A percentile compares a stretch with the other conserved stretches of the same genome.
Evolutionary conservation across 2,329 filamentous ascomycete genomes (phyloP).

Genomic region (Paraphaeosphaeria minitans): DNA sequence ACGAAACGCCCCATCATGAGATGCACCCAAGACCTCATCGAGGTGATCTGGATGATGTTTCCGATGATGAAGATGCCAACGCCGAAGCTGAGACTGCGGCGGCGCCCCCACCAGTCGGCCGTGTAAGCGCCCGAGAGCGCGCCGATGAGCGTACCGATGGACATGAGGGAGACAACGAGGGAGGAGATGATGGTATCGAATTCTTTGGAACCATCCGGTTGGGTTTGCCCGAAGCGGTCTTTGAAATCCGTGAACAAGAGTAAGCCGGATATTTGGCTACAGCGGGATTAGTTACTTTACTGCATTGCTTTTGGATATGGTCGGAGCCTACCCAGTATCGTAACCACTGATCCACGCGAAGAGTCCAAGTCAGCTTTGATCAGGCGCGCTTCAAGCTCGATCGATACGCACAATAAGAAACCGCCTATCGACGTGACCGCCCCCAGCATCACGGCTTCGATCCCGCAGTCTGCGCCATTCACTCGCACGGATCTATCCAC

Average conservation of each 20-base stretch:
- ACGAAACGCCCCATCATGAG: slow-evolving; percentile 55
- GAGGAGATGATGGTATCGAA: slow-evolving; percentile 54
- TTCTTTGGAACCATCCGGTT: slow-evolving; percentile 46
- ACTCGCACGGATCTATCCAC: slow-evolving; percentile 30
- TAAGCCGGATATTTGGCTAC: slow-evolving; percentile 43
- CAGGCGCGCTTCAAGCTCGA: not conserved
- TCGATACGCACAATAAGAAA: slow-evolving; percentile 56
- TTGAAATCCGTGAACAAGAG: slow-evolving; percentile 57
- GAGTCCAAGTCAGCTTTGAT: too few relatives aligned
- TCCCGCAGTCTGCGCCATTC: slow-evolving; percentile 40
- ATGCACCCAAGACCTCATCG: slow-evolving; percentile 49
- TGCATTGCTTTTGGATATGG: too few relatives aligned
- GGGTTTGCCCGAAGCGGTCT: slow-evolving; percentile 59
- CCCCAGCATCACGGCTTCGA: slow-evolving; percentile 58
- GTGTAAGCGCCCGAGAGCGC: slow-evolving; percentile 53
- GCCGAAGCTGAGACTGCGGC: slow-evolving; percentile 55
- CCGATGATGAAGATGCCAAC: slow-evolving; percentile 52
- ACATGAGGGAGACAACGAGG: slow-evolving; percentile 41
- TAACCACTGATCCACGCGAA: too few relatives aligned
- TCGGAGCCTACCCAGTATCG: too few relatives aligned
- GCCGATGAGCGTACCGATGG: slow-evolving; percentile 50
- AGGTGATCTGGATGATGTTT: slow-evolving; percentile 52
- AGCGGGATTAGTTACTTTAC: too few relatives aligned
- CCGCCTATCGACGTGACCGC: slow-evolving; percentile 63
- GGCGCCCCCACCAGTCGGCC: slow-evolving; percentile 59